A percentile compares a stretch with the other conserved stretches of the same genome.
phyloP scores from a whole-genome alignment of 495 filamentous ascomycete species.

The Halenospora varia region DNA sequence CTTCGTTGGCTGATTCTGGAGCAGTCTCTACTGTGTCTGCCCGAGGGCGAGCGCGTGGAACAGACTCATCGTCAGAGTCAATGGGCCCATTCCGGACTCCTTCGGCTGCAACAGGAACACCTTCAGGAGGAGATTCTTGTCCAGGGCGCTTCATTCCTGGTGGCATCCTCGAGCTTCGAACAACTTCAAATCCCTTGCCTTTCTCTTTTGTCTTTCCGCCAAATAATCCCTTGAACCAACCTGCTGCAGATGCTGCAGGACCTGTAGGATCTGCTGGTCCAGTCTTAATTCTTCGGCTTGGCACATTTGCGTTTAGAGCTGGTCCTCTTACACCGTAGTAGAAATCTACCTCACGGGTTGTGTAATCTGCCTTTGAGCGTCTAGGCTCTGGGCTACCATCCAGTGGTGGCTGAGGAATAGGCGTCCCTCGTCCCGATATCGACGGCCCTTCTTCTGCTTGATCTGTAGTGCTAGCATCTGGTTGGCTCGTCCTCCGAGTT shows the following conservation, averaged over 20 bases:
- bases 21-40: conserved; percentile 14
- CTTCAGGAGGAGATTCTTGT: conserved; percentile 46
- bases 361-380: conserved; percentile 71
- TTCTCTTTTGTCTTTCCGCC: conserved; percentile 82
- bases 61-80: conserved; percentile 55
- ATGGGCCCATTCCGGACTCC: conserved; percentile 49
- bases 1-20: conserved; percentile 30
- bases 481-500: conserved; percentile 38
- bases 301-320: conserved; percentile 74
- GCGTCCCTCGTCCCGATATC: conserved; percentile 47
- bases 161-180: conserved; percentile 74
- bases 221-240: conserved; percentile 79
- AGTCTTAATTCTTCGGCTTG: conserved; percentile 80
- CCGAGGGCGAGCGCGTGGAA: conserved; percentile 11
- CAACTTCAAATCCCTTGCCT: conserved; percentile 94
- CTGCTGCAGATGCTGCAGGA: conserved; percentile 79
- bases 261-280: conserved; percentile 93
- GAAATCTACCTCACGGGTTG: conserved; percentile 88
- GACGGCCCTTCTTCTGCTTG: conserved; percentile 42
- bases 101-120: conserved; percentile 51
- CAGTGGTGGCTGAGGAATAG: conserved; percentile 37
- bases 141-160: conserved; percentile 58
- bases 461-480: conserved; percentile 32
- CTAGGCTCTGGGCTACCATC: conserved; percentile 20
- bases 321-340: conserved; percentile 90